A percentile compares a stretch with the other conserved stretches of the same genome.
Conservation (phyloP, 495 filamentous ascomycete genomes). For the Platismatia glauca region DNA sequence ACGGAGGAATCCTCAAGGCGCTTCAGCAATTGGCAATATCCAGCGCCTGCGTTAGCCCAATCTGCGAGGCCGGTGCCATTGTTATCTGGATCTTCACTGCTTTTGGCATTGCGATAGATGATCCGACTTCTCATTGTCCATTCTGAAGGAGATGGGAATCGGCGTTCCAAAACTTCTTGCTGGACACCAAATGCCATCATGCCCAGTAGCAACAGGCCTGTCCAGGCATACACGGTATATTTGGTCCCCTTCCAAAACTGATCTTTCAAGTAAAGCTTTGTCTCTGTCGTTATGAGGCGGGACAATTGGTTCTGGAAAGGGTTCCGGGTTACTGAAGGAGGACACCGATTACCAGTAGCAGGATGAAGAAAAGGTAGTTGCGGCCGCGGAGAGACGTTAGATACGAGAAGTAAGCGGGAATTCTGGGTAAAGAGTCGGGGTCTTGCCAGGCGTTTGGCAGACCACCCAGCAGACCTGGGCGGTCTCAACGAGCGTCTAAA, state of each 20-base stretch:
- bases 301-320: constrained; percentile 47
- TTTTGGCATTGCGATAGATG: constrained; percentile 49
- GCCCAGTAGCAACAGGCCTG: constrained; percentile 42
- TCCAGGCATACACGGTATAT: constrained; percentile 48
- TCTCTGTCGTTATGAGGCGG: constrained; percentile 69
- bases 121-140: constrained; percentile 58
- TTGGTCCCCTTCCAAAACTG: constrained; percentile 53
- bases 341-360: constrained; percentile 30
- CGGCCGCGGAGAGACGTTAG: constrained; percentile 48
- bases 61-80: constrained; percentile 46
- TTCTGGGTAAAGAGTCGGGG: constrained; percentile 25
- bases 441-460: constrained; percentile 2
- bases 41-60: constrained; percentile 52
- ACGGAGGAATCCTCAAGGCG: constrained; percentile 53
- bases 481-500: constrained; percentile 10
- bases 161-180: constrained; percentile 62
- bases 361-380: constrained; percentile 70
- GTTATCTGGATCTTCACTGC: constrained; percentile 44
- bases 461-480: constrained; percentile 20
- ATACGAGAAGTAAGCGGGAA: constrained; percentile 41
- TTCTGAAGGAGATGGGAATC: constrained; percentile 65
- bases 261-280: constrained; percentile 55
- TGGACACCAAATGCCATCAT: constrained; percentile 49
- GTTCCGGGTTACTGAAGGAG: constrained; percentile 33
- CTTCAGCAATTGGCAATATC: constrained; percentile 44